phyloP scores from a whole-genome alignment of 2,329 filamentous ascomycete species.

The Seiridium unicorne region DNA sequence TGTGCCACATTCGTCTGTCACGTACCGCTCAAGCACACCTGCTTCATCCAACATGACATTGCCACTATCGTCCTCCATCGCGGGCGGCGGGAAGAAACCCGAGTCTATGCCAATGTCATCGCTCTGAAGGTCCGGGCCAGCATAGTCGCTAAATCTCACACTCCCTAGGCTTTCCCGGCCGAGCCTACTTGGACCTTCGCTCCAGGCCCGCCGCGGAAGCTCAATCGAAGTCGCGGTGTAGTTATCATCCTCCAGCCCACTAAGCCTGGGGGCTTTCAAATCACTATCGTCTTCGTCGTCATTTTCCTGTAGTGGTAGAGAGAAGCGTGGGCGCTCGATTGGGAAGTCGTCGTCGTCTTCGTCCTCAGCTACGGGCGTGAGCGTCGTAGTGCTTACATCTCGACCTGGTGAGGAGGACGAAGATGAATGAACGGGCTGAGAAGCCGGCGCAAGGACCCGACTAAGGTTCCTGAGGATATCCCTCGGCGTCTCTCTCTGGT shows the following conservation, averaged over 20 bases:
- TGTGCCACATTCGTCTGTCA: no score
- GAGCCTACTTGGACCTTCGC: slow-evolving; percentile 44
- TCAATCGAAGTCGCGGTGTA: slow-evolving; percentile 60
- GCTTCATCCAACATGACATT: slow-evolving; percentile 36
- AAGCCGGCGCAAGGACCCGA: slow-evolving; percentile 49
- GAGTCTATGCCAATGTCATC: no score
- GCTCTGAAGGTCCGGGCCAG: slow-evolving; percentile 32
- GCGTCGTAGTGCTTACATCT: slow-evolving; percentile 18
- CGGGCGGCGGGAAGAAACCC: no score
- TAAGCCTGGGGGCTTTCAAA: slow-evolving; percentile 51
- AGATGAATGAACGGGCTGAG: slow-evolving; percentile 42
- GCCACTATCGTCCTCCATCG: slow-evolving; percentile 26
- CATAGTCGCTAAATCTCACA: slow-evolving; percentile 46
- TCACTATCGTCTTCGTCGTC: slow-evolving; percentile 46
- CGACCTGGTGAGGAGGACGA: slow-evolving; percentile 33
- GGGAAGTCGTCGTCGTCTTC: slow-evolving; percentile 51
- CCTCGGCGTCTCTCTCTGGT: slow-evolving; percentile 36
- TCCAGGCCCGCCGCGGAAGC: slow-evolving; percentile 51
- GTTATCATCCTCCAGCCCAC: slow-evolving; percentile 57
- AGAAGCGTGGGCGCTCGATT: slow-evolving; percentile 52
- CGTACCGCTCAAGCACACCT: slow-evolving; percentile 38
- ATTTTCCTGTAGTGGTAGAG: slow-evolving; percentile 49
- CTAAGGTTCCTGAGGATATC: slow-evolving; percentile 47
- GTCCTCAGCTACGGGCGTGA: slow-evolving; percentile 29
- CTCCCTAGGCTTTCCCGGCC: slow-evolving; percentile 50